Evolutionary conservation across 306 rosid species (phyloP).

Genomic region (Hippophae rhamnoides): DNA sequence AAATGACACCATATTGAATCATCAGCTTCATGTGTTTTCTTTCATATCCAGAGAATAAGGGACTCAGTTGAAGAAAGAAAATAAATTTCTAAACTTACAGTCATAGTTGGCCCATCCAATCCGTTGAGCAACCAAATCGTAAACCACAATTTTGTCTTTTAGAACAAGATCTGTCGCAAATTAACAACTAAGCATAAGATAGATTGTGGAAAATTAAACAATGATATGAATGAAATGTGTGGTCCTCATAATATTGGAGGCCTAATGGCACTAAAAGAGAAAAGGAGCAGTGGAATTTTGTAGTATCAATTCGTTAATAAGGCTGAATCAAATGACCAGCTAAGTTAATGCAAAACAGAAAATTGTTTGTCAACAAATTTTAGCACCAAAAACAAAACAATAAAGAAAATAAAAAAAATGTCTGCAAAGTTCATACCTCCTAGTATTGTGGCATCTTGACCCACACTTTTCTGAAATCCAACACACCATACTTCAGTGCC

Average conservation of each 20-base stretch:
- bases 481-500: slow-evolving; percentile 57
- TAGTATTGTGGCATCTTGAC: slow-evolving; percentile 51
- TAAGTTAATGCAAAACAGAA: not conserved
- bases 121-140: slow-evolving; percentile 63
- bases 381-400: not conserved
- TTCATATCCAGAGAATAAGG: too few relatives aligned
- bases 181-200: not conserved
- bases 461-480: slow-evolving; percentile 58
- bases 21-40: too few relatives aligned
- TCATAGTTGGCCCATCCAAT: slow-evolving; percentile 72
- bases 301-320: too few relatives aligned
- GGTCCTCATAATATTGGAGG: too few relatives aligned
- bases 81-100: slow-evolving; percentile 45
- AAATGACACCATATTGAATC: too few relatives aligned
- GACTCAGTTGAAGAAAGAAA: not conserved
- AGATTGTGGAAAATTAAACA: not conserved
- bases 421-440: slow-evolving; percentile 44
- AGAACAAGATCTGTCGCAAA: slow-evolving; percentile 56
- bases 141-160: slow-evolving; percentile 60
- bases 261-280: too few relatives aligned
- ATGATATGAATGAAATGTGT: slow-evolving; percentile 1
- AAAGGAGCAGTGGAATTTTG: too few relatives aligned
- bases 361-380: not conserved
- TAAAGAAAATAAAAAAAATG: not conserved
- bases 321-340: too few relatives aligned